Base-by-base conservation (phyloP, 306 rosid species). In the Parietaria judaica region DNA sequence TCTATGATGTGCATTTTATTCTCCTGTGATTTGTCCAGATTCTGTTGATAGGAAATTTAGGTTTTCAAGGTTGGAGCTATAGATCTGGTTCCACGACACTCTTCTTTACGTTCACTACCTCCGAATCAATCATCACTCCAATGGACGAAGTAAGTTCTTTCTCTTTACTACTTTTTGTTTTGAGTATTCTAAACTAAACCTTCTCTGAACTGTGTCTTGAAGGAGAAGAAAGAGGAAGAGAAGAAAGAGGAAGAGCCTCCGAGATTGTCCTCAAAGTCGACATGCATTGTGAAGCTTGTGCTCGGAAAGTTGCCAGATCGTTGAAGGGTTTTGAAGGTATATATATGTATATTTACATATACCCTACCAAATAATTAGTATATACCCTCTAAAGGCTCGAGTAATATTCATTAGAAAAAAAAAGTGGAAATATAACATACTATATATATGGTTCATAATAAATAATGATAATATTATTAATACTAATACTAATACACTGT, bases 281-380 rank as follows among this genome's bases (percentile, higher is more conserved):
- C 75, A 94, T 94, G 97, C 99, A 94, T 70, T 94, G 99, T 74
- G 84, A 86, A 79, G 99, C 97, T 12, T 88, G 97, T 66, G 94
- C 95, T 47, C 76, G 94, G 74, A 94, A 94, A 84, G 87, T 83
- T 45, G 94, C 97, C 10, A 74, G 82, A 76, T 85, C 99, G 44
- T 75, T 94, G 62, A 94, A 81, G 75, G 95, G 97, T 62, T 88
- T 88, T 72, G 81, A 88, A 82, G 99, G 99, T 88, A 15, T 67
- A n/a, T 8, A 11, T 37, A 34, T 38, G 5, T 66, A 39, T 34
- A 10, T 38, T n/a, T n/a, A n/a, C n/a, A 39, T 3, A 39, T 3
- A 39, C 44, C 44, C 44, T 39, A 39, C 44, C 7, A 4, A 3
- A 23, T 43, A 45, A 44, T n/a, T 45, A 45, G 49, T 8, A 38